A percentile compares a stretch with the other conserved stretches of the same genome.
These are phyloP conservation scores for Hypericum androsaemum DNA, from an alignment of 345 rosid species.

Conservation along the genomic window DNA sequence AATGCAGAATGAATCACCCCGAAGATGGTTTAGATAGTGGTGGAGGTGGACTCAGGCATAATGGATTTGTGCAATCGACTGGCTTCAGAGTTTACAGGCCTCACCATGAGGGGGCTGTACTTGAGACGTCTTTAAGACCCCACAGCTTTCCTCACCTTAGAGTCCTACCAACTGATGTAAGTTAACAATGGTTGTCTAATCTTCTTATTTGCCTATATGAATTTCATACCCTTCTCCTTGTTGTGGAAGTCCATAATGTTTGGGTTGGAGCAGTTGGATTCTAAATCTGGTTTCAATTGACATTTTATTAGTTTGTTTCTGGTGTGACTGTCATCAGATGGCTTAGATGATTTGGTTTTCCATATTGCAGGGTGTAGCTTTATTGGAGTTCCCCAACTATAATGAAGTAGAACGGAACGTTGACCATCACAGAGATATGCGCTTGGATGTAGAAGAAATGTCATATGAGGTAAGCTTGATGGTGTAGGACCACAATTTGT, in stretches of 20 bases:
- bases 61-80: too few species aligned
- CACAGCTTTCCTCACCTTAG: conserved; percentile 45
- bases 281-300: neutral
- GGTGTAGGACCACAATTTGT: too few species aligned
- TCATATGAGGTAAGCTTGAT: conserved; percentile 56
- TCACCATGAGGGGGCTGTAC: conserved; percentile 11
- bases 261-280: too few species aligned
- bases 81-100: neutral
- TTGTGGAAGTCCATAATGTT: too few species aligned
- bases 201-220: too few species aligned
- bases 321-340: neutral
- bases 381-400: conserved; percentile 41
- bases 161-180: conserved; percentile 54
- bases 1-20: too few species aligned
- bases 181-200: conserved; percentile 6
- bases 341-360: conserved; percentile 7
- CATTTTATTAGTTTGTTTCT: neutral
- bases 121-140: conserved; percentile 36
- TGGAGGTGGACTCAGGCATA: too few species aligned
- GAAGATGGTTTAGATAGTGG: too few species aligned
- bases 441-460: conserved; percentile 86
- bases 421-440: conserved; percentile 86
- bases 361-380: conserved; percentile 54
- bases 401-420: conserved; percentile 36
- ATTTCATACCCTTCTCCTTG: too few species aligned